phyloP scores from a whole-genome alignment of 2,329 filamentous ascomycete species.

The Amauroascus niger region DNA sequence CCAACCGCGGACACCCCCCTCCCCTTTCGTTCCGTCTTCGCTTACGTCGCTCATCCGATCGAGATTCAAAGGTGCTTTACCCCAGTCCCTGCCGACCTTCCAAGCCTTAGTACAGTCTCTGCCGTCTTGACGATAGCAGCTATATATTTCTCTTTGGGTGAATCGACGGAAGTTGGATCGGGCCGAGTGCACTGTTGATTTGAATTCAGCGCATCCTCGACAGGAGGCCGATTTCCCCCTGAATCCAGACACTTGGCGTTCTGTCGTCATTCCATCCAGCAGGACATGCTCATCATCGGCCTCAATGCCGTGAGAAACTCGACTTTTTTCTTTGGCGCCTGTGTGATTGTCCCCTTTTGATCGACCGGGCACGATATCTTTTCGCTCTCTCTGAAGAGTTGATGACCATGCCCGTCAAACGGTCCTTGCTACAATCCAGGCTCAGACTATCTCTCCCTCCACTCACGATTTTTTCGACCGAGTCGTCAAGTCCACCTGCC shows the following conservation, averaged over 20 bases:
- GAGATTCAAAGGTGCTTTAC: neutral
- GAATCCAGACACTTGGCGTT: constrained; percentile 7
- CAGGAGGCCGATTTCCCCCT: neutral
- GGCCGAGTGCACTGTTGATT: neutral
- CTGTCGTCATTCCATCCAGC: neutral
- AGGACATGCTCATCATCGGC: neutral
- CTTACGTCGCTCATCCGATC: neutral
- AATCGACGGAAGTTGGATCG: neutral
- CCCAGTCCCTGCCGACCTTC: neutral
- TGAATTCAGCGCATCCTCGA: neutral
- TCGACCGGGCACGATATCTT: neutral
- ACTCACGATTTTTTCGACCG: neutral
- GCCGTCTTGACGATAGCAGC: too few relatives aligned
- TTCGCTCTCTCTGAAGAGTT: neutral
- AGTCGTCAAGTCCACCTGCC: neutral
- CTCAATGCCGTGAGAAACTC: neutral
- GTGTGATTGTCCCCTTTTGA: neutral
- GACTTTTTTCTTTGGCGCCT: neutral
- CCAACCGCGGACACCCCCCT: neutral
- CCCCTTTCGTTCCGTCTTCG: neutral
- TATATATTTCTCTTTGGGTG: neutral
- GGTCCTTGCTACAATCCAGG: neutral
- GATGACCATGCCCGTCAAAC: constrained; percentile 1
- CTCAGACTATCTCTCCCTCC: neutral
- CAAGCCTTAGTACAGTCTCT: neutral